Evolutionary conservation across 176 grass and related monocot genomes (phyloP).

Genomic region (Lolium rigidum): DNA sequence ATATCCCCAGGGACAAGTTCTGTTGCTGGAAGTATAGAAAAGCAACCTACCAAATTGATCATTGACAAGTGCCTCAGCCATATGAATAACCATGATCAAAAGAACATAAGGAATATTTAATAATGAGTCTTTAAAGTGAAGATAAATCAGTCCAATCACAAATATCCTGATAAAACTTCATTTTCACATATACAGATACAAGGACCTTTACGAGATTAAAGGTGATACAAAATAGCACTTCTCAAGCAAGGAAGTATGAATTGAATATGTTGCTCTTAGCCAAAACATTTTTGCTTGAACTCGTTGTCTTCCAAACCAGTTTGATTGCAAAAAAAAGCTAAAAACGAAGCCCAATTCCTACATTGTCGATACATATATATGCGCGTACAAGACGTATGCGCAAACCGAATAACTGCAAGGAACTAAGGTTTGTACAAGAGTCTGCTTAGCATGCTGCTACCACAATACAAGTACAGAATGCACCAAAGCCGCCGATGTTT

Average conservation of each 20-base stretch:
- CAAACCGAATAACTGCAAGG: neutral
- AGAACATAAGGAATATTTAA: neutral
- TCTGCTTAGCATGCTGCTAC: neutral
- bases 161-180: neutral
- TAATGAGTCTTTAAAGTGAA: neutral
- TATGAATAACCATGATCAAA: conserved; percentile 26
- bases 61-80: conserved; percentile 34
- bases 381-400: neutral
- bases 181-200: neutral
- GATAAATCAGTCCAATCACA: neutral
- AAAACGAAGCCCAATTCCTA: neutral
- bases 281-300: conserved; percentile 10
- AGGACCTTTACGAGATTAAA: neutral
- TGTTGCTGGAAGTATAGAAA: conserved; percentile 95
- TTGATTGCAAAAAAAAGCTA: neutral
- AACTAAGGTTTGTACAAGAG: neutral
- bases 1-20: conserved; percentile 99
- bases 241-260: neutral
- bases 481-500: conserved; percentile 17
- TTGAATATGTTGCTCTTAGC: neutral
- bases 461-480: conserved; percentile 2
- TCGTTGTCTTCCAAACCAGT: neutral
- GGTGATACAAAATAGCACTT: conserved; percentile 10
- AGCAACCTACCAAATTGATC: conserved; percentile 74
- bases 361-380: neutral